These are phyloP conservation scores for Tardiomyces digboiensis DNA, from an alignment of 1,139 yeast genomes.

Conservation along the genomic window DNA sequence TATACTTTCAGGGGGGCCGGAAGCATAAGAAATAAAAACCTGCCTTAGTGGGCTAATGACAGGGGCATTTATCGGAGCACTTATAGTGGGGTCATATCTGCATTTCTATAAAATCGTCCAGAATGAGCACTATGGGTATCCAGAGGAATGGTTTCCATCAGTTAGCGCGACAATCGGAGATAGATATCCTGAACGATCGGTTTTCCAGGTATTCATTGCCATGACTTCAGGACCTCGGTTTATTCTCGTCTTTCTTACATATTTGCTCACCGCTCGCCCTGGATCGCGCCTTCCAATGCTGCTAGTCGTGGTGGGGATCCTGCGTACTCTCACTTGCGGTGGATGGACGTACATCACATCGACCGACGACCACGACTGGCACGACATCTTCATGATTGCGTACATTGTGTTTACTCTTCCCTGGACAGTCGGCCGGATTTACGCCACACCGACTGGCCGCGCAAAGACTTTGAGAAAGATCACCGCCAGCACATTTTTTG, in stretches of 20 bases:
- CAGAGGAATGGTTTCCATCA: conserved; percentile 98
- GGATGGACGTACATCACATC: conserved; percentile 98
- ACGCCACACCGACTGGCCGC: conserved; percentile 41
- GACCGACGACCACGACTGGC: conserved; percentile 95
- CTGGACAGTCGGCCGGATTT: conserved; percentile 65
- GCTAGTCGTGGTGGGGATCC: conserved; percentile 47
- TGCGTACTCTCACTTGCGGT: conserved; percentile 91
- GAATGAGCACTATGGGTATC: conserved; percentile 81
- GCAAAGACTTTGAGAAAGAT: conserved; percentile 43
- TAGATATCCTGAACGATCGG: conserved; percentile 87
- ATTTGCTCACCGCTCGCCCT: conserved; percentile 31
- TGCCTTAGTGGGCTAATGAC: too few species aligned
- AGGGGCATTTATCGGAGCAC: conserved; percentile 14
- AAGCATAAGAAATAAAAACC: too few species aligned
- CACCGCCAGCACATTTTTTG: conserved; percentile 56
- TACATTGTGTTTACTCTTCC: conserved; percentile 87
- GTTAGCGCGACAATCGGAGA: conserved; percentile 97
- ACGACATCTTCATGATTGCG: conserved; percentile 88
- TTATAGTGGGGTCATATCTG: conserved; percentile 14
- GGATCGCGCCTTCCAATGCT: conserved; percentile 35
- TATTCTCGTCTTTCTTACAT: conserved; percentile 54
- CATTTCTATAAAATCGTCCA: conserved; percentile 62
- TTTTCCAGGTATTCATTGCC: conserved; percentile 70
- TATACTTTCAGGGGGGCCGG: too few species aligned
- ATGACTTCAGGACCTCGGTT: conserved; percentile 61